A percentile compares a stretch with the other conserved stretches of the same genome.
These are phyloP conservation scores for Zalaria sp. DNA, from an alignment of 2,329 filamentous ascomycete genomes.

Conservation along the genomic window DNA sequence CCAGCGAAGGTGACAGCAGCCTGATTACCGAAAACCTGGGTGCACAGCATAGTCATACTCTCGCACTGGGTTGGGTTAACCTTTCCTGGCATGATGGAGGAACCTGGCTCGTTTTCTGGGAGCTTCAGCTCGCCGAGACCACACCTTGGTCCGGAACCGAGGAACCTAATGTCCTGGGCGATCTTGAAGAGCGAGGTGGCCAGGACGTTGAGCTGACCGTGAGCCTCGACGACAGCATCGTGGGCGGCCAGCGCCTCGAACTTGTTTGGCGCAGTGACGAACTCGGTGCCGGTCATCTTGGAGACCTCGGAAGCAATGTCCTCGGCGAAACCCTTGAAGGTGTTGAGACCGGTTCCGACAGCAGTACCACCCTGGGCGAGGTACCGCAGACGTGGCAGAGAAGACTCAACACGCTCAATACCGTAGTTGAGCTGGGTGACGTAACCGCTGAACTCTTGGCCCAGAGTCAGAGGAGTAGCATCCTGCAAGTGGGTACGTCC, in stretches of 20 bases:
- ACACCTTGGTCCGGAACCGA: slow-evolving; percentile 89
- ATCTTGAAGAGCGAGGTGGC: slow-evolving; percentile 92
- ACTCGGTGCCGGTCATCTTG: slow-evolving; percentile 85
- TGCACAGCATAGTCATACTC: slow-evolving; percentile 92
- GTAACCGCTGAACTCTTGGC: slow-evolving; percentile 96
- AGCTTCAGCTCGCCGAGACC: slow-evolving; percentile 86
- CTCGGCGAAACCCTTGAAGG: slow-evolving; percentile 89
- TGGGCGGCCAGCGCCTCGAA: slow-evolving; percentile 95
- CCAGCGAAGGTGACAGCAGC: slow-evolving; percentile 84
- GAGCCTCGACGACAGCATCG: slow-evolving; percentile 89
- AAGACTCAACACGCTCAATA: slow-evolving; percentile 71
- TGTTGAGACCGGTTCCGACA: slow-evolving; percentile 95
- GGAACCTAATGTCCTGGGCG: slow-evolving; percentile 93
- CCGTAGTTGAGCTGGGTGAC: slow-evolving; percentile 87
- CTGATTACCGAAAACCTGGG: slow-evolving; percentile 96
- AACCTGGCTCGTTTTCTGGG: slow-evolving; percentile 95
- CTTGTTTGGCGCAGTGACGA: slow-evolving; percentile 96
- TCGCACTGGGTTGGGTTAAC: slow-evolving; percentile 99
- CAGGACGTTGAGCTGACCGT: slow-evolving; percentile 84
- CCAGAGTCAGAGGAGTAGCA: slow-evolving; percentile 86
- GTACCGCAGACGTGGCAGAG: slow-evolving; percentile 70
- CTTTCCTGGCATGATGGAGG: slow-evolving; percentile 98
- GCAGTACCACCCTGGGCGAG: slow-evolving; percentile 93
- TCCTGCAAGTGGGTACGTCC: slow-evolving; percentile 95
- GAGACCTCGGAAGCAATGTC: slow-evolving; percentile 79